A percentile compares a stretch with the other conserved stretches of the same genome.
Evolutionary conservation across 805 yeast genomes (phyloP).

Genomic region (Danielia reshetovae): DNA sequence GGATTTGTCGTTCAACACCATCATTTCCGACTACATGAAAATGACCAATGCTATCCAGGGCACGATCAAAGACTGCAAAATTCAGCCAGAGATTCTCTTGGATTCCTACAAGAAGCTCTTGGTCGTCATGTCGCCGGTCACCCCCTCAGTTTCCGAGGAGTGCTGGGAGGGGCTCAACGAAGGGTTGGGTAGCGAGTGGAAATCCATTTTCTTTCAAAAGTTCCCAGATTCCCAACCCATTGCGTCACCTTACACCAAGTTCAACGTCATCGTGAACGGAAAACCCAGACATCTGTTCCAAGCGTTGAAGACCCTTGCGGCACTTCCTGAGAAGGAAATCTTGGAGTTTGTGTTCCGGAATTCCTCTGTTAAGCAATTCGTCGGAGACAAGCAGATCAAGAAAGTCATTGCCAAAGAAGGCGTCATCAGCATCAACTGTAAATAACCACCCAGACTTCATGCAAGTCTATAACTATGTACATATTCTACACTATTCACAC

Average conservation of each 20-base stretch:
- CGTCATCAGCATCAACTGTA: conserved; percentile 46
- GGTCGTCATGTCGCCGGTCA: conserved; percentile 69
- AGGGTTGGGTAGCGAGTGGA: conserved; percentile 28
- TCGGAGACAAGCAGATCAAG: conserved; percentile 40
- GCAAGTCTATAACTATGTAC: no score
- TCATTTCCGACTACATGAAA: conserved; percentile 88
- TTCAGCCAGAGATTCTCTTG: conserved; percentile 40
- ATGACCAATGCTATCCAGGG: conserved; percentile 49
- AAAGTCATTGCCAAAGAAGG: conserved; percentile 55
- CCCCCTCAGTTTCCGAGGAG: conserved; percentile 82
- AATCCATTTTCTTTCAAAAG: conserved; percentile 49
- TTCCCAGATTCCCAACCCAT: conserved; percentile 60
- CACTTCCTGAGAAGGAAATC: conserved; percentile 30
- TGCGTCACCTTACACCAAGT: conserved; percentile 39
- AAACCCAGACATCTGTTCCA: conserved; percentile 50
- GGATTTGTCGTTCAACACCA: conserved; percentile 70
- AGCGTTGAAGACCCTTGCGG: conserved; percentile 38
- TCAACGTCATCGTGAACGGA: conserved; percentile 71
- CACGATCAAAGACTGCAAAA: conserved; percentile 31
- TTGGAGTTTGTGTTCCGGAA: conserved; percentile 42
- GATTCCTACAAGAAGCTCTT: conserved; percentile 52
- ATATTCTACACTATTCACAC: conserved; percentile 2
- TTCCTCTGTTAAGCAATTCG: conserved; percentile 27
- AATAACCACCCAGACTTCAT: no score
- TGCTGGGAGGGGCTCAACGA: conserved; percentile 49